Evolutionary conservation across 1,139 yeast genomes (phyloP).

Genomic region (Kodamaea arcana): DNA sequence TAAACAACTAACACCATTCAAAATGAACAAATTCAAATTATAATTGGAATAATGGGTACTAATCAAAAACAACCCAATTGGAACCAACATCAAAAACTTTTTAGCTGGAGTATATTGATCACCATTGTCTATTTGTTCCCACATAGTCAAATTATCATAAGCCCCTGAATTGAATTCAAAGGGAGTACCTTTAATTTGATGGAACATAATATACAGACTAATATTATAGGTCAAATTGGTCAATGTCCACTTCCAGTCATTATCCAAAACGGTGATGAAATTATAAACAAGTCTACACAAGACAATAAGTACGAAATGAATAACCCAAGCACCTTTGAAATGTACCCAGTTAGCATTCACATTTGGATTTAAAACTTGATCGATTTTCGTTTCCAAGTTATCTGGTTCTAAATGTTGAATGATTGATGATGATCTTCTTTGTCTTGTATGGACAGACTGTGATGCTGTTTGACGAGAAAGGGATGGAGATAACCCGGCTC

Average conservation of each 20-base stretch:
- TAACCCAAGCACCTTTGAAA: slow-evolving; percentile 92
- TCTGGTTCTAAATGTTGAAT: slow-evolving; percentile 93
- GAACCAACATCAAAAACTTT: slow-evolving; percentile 86
- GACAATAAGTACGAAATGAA: slow-evolving; percentile 79
- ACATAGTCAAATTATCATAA: slow-evolving; percentile 92
- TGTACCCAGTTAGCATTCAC: slow-evolving; percentile 96
- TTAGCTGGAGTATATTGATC: slow-evolving; percentile 96
- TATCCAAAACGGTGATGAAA: slow-evolving; percentile 63
- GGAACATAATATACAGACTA: slow-evolving; percentile 95
- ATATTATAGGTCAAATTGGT: slow-evolving; percentile 86
- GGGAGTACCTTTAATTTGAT: slow-evolving; percentile 93
- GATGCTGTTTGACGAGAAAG: slow-evolving; percentile 26
- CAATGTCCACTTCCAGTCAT: slow-evolving; percentile 89
- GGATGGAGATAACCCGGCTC: slow-evolving; percentile 22
- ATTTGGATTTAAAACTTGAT: slow-evolving; percentile 84
- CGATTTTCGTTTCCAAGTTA: slow-evolving; percentile 85
- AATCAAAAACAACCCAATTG: slow-evolving; percentile 78
- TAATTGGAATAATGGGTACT: slow-evolving; percentile 90
- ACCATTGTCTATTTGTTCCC: slow-evolving; percentile 98
- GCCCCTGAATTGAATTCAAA: slow-evolving; percentile 97
- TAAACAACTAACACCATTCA: slow-evolving; percentile 76
- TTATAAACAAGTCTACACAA: slow-evolving; percentile 74
- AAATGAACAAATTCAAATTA: slow-evolving; percentile 70
- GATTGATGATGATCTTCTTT: slow-evolving; percentile 46
- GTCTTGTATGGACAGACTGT: slow-evolving; percentile 25